Percentiles rank a stretch among this genome's conserved stretches.
phyloP scores from a whole-genome alignment of 1,284 basidiomycete genomes.

The Pseudozyma tsukubaensis region DNA sequence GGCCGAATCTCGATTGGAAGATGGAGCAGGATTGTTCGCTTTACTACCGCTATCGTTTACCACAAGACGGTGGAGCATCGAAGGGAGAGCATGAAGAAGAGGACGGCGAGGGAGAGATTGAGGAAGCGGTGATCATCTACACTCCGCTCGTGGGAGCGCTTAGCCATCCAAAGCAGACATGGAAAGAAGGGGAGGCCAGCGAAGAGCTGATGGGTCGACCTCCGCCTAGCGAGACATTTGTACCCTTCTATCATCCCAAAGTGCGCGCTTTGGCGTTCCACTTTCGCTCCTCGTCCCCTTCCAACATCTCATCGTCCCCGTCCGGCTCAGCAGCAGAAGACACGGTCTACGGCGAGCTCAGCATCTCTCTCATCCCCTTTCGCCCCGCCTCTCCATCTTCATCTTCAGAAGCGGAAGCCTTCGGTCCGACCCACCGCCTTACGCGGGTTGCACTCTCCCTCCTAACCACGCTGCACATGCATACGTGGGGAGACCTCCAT shows the following conservation, averaged over 20 bases:
- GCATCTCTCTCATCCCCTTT: constrained; percentile 73
- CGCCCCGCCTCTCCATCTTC: not conserved
- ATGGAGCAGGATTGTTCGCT: constrained; percentile 52
- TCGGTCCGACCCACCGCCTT: constrained; percentile 72
- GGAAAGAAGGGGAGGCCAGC: not conserved
- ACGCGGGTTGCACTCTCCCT: constrained; percentile 83
- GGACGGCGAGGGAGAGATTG: constrained; percentile 14
- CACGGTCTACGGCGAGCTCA: constrained; percentile 60
- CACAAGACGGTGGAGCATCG: not conserved
- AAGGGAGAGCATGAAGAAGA: not conserved
- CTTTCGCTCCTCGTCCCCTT: constrained; percentile 13
- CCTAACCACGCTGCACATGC: constrained; percentile 83
- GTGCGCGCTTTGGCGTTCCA: constrained; percentile 61
- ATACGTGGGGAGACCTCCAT: constrained; percentile 82
- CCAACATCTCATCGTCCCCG: not conserved
- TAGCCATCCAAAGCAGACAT: constrained; percentile 22
- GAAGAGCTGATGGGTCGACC: not conserved
- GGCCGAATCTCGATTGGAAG: constrained; percentile 44
- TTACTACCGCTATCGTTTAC: constrained; percentile 9
- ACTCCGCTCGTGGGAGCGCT: constrained; percentile 30
- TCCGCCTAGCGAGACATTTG: constrained; percentile 20
- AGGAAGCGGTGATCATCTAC: constrained; percentile 43
- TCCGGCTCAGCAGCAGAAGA: not conserved
- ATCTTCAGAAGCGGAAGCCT: constrained; percentile 2
- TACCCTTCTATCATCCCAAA: constrained; percentile 67